phyloP scores from a whole-genome alignment of 352 stramenopile species.

The Globisporangium radiosum region DNA sequence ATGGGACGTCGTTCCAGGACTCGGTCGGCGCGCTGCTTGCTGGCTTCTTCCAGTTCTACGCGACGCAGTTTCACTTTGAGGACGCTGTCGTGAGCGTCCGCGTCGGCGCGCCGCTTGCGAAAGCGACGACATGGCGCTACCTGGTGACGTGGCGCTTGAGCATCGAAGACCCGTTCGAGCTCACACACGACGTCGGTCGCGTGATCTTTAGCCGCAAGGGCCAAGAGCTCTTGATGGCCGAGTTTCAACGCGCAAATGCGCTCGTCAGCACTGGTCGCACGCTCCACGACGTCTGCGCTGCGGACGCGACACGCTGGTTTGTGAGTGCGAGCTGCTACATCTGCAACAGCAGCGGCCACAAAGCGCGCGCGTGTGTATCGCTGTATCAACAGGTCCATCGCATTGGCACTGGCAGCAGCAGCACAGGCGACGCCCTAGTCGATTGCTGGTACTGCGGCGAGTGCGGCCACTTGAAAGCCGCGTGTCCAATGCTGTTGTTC shows the following conservation, averaged over 20 bases:
- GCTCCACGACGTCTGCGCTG: conserved; percentile 45
- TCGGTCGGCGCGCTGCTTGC: conserved; percentile 90
- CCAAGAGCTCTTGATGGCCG: conserved; percentile 46
- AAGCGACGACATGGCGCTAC: conserved; percentile 68
- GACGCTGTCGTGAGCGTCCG: conserved; percentile 92
- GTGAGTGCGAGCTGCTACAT: conserved; percentile 56
- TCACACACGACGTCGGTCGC: conserved; percentile 69
- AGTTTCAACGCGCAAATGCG: conserved; percentile 59
- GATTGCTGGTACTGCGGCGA: conserved; percentile 82
- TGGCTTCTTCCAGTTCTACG: conserved; percentile 97
- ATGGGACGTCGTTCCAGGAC: conserved; percentile 62
- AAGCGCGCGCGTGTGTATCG: conserved; percentile 46
- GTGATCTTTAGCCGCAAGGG: conserved; percentile 72
- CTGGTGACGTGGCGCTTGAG: conserved; percentile 66
- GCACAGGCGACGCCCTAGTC: conserved; percentile 15
- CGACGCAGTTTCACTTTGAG: conserved; percentile 93
- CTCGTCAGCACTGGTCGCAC: conserved; percentile 37
- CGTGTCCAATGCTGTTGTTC: conserved; percentile 65
- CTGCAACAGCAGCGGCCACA: conserved; percentile 41
- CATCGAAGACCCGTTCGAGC: conserved; percentile 85
- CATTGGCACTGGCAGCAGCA: neutral
- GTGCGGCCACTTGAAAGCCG: conserved; percentile 63
- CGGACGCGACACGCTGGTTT: conserved; percentile 46
- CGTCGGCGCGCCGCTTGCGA: conserved; percentile 49
- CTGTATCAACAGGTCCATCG: conserved; percentile 7